A percentile compares a stretch with the other conserved stretches of the same genome.
These are phyloP conservation scores for Colletotrichum sp. DNA, from an alignment of 2,329 filamentous ascomycete genomes.

Conservation along the genomic window DNA sequence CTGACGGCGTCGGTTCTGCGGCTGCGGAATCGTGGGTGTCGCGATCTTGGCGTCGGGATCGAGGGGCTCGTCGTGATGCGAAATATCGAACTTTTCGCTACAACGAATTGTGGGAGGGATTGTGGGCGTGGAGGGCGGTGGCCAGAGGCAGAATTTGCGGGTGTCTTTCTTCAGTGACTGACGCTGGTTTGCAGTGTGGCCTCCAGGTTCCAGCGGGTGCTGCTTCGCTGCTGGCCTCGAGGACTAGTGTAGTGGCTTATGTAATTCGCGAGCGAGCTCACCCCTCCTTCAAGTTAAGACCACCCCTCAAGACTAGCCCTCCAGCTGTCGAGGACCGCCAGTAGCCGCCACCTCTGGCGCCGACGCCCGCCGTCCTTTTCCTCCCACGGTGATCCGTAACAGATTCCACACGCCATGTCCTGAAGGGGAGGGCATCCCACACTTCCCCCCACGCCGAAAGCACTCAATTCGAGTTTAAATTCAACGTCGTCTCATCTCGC, in stretches of 20 bases:
- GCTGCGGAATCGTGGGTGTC: slow-evolving; percentile 28
- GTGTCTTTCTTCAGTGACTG: neutral
- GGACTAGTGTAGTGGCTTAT: neutral
- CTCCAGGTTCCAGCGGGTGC: neutral
- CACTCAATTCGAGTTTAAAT: slow-evolving; percentile 23
- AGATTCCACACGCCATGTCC: slow-evolving; percentile 14
- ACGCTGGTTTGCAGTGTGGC: neutral
- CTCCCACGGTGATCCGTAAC: slow-evolving; percentile 14
- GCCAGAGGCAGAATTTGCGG: slow-evolving; percentile 36
- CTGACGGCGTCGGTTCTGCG: slow-evolving; percentile 29
- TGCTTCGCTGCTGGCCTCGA: neutral
- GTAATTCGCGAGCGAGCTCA: neutral
- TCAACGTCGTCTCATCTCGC: slow-evolving; percentile 24
- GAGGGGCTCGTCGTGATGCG: slow-evolving; percentile 28
- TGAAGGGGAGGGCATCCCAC: slow-evolving; percentile 19
- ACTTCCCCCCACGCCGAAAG: slow-evolving; percentile 20
- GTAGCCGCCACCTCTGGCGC: neutral
- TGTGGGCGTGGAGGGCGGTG: slow-evolving; percentile 46
- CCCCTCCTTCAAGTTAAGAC: neutral
- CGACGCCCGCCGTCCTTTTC: neutral
- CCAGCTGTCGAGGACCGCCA: neutral
- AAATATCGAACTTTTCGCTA: slow-evolving; percentile 50
- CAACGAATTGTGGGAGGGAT: slow-evolving; percentile 46
- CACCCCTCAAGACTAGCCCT: neutral
- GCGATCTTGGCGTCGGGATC: slow-evolving; percentile 17